These are phyloP conservation scores for Rostrohypoxylon terebratum DNA, from an alignment of 495 filamentous ascomycete species.

Conservation along the genomic window DNA sequence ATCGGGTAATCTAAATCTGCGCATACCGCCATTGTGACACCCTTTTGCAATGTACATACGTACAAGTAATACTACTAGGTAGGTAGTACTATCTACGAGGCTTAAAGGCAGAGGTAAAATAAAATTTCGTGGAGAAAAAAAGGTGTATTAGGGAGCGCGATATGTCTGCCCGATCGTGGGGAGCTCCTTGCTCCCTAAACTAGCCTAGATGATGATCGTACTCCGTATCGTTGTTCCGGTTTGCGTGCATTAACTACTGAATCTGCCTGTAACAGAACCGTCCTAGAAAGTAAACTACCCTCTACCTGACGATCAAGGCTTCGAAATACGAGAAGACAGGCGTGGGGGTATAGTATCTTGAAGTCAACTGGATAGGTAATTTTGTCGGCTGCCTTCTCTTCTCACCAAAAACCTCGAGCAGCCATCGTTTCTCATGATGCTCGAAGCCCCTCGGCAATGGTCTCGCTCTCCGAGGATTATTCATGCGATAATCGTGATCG, in stretches of 20 bases:
- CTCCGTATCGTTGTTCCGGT: constrained; percentile 32
- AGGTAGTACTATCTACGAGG: background rate
- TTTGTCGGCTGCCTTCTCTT: constrained; percentile 39
- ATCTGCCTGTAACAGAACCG: constrained; percentile 37
- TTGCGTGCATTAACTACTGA: constrained; percentile 26
- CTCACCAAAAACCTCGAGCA: constrained; percentile 41
- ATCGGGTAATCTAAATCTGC: constrained; percentile 19
- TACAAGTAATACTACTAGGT: background rate
- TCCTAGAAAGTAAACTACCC: constrained; percentile 41
- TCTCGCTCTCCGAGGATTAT: constrained; percentile 24
- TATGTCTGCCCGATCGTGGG: constrained; percentile 32
- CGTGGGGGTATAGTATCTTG: constrained; percentile 44
- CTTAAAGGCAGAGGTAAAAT: constrained; percentile 2
- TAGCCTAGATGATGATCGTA: constrained; percentile 37
- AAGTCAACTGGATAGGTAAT: constrained; percentile 44
- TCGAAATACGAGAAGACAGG: constrained; percentile 39
- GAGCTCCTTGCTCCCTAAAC: constrained; percentile 30
- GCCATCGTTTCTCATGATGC: constrained; percentile 51
- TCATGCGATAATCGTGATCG: constrained; percentile 35
- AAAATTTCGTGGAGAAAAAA: constrained; percentile 26
- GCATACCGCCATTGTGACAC: constrained; percentile 8
- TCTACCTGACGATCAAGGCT: constrained; percentile 41
- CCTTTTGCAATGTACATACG: constrained; percentile 7
- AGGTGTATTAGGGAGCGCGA: constrained; percentile 44
- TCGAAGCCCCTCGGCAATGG: constrained; percentile 33